Conservation (phyloP, 306 rosid species). For the Mucuna pruriens region DNA sequence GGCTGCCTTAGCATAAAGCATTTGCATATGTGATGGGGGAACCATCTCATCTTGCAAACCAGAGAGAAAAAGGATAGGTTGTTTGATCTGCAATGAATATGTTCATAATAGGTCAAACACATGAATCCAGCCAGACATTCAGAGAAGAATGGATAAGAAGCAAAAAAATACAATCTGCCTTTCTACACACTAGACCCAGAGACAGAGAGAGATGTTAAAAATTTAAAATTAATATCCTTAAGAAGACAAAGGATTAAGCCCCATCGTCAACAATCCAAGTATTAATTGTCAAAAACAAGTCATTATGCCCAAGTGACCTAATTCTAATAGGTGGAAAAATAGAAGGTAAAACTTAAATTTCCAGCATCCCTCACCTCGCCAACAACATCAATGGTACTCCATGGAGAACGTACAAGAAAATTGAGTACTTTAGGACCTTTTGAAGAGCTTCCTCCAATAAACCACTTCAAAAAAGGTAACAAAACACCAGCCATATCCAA, state of each 20-base stretch:
- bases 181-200: background rate
- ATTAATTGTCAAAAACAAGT: background rate
- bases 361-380: constrained; percentile 70
- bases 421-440: constrained; percentile 83
- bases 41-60: constrained; percentile 99
- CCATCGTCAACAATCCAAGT: background rate
- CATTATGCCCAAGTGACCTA: constrained; percentile 20
- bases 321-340: constrained; percentile 17
- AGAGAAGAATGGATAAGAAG: constrained; percentile 22
- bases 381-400: constrained; percentile 89
- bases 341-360: constrained; percentile 20
- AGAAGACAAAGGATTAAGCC: constrained; percentile 16
- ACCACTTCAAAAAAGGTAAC: constrained; percentile 92
- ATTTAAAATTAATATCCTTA: constrained; percentile 25
- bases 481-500: constrained; percentile 99
- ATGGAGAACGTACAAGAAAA: constrained; percentile 92
- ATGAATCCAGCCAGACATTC: background rate
- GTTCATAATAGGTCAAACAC: constrained; percentile 26
- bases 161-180: background rate
- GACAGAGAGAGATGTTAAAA: background rate
- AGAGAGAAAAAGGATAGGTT: constrained; percentile 93
- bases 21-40: constrained; percentile 88
- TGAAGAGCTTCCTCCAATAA: constrained; percentile 86
- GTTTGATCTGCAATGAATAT: constrained; percentile 73
- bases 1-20: constrained; percentile 97